Evolutionary conservation across 768 basidiomycete genomes (phyloP).

Genomic region (Lepiota venenata): DNA sequence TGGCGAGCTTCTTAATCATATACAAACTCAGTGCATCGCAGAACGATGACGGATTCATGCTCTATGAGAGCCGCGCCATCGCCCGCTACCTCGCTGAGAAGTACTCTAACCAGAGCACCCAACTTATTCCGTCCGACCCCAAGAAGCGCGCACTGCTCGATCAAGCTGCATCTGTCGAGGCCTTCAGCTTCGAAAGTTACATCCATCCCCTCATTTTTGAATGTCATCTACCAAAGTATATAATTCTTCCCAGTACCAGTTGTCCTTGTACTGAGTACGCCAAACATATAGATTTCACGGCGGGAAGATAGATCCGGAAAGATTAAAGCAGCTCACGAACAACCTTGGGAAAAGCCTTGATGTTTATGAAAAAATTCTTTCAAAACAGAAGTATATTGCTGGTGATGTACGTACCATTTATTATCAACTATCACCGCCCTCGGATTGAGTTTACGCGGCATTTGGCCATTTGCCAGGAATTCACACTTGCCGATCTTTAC

Average conservation of each 20-base stretch:
- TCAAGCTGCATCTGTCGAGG: slow-evolving; percentile 42
- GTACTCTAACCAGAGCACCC: slow-evolving; percentile 41
- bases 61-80: slow-evolving; percentile 57
- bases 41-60: slow-evolving; percentile 51
- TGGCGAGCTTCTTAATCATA: not conserved
- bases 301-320: slow-evolving; percentile 22
- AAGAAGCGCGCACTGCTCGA: slow-evolving; percentile 33
- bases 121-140: slow-evolving; percentile 40
- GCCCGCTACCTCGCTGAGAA: slow-evolving; percentile 47
- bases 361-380: slow-evolving; percentile 44
- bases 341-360: slow-evolving; percentile 33
- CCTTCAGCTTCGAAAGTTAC: slow-evolving; percentile 37
- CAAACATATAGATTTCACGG: not conserved
- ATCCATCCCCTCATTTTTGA: slow-evolving; percentile 35
- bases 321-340: slow-evolving; percentile 16
- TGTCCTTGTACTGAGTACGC: not conserved
- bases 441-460: not conserved
- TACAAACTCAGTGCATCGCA: slow-evolving; percentile 14
- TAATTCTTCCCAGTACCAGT: slow-evolving; percentile 12
- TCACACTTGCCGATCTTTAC: slow-evolving; percentile 43
- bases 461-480: slow-evolving; percentile 21
- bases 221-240: slow-evolving; percentile 45
- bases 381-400: slow-evolving; percentile 42
- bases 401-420: slow-evolving; percentile 30
- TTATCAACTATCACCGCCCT: not conserved